phyloP scores from a whole-genome alignment of 768 basidiomycete species.

The Tulasnella sp. region DNA sequence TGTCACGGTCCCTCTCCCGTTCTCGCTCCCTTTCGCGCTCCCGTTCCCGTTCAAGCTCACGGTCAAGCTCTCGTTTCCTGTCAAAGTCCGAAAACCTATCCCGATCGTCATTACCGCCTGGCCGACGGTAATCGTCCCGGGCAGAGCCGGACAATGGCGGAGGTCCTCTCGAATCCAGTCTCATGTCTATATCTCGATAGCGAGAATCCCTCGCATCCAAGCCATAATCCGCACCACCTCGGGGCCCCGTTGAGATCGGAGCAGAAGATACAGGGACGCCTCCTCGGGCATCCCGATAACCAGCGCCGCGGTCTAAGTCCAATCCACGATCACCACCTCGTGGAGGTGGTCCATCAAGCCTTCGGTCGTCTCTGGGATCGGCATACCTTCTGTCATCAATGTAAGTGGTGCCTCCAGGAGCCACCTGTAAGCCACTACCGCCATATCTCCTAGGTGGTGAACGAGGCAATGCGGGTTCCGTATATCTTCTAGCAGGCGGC shows the following conservation, averaged over 20 bases:
- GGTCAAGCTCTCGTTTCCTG: slow-evolving; percentile 6
- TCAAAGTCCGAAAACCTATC: slow-evolving; percentile 1
- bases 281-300: background rate
- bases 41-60: background rate
- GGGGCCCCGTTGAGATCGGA: background rate
- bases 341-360: background rate
- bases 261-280: background rate
- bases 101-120: background rate
- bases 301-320: slow-evolving; percentile 5
- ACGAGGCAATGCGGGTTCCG: too few species aligned
- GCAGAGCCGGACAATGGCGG: background rate
- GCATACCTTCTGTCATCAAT: slow-evolving; percentile 12
- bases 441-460: too few species aligned
- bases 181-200: slow-evolving; percentile 5
- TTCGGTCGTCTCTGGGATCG: background rate
- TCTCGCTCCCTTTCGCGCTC: slow-evolving; percentile 4
- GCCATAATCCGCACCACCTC: too few species aligned
- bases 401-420: background rate
- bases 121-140: slow-evolving; percentile 10
- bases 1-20: slow-evolving; percentile 11
- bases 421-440: too few species aligned
- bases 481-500: too few species aligned
- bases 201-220: background rate
- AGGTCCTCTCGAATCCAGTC: background rate
- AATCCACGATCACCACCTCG: background rate